Percentiles rank a stretch among this genome's conserved stretches.
Conservation (phyloP, 2,329 filamentous ascomycete species). For the Mycosphaerella sp. region DNA sequence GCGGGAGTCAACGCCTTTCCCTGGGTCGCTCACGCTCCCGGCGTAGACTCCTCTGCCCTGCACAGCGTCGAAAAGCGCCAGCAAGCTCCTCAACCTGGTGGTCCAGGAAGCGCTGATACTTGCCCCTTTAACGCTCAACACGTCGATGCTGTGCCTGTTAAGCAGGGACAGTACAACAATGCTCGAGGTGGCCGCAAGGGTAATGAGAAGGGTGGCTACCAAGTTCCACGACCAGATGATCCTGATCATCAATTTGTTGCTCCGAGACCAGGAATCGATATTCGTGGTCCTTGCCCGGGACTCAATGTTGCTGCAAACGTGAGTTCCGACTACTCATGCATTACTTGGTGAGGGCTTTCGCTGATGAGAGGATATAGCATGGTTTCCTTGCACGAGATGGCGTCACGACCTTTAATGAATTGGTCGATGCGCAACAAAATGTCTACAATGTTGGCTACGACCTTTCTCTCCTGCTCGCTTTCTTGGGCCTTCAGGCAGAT, state of each 20-base stretch:
- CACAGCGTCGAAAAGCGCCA: constrained; percentile 25
- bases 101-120: constrained; percentile 26
- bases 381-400: constrained; percentile 41
- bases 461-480: constrained; percentile 37
- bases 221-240: constrained; percentile 41
- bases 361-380: constrained; percentile 30
- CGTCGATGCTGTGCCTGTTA: constrained; percentile 33
- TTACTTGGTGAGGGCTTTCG: constrained; percentile 36
- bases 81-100: constrained; percentile 26
- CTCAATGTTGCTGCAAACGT: constrained; percentile 10
- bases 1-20: constrained; percentile 34
- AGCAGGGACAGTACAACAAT: constrained; percentile 38
- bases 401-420: constrained; percentile 36
- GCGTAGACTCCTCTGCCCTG: constrained; percentile 34
- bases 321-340: constrained; percentile 23
- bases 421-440: constrained; percentile 42
- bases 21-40: constrained; percentile 35
- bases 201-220: constrained; percentile 39
- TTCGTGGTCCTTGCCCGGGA: constrained; percentile 33
- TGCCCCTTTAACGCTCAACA: constrained; percentile 40
- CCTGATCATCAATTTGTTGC: constrained; percentile 35
- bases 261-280: constrained; percentile 34
- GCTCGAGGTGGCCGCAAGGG: constrained; percentile 40
- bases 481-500: constrained; percentile 37
- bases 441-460: constrained; percentile 42